Evolutionary conservation across 73 alveolate species (phyloP), one percentile per base, ranked within the genome.

Genomic region (Effrenium voratum): DNA sequence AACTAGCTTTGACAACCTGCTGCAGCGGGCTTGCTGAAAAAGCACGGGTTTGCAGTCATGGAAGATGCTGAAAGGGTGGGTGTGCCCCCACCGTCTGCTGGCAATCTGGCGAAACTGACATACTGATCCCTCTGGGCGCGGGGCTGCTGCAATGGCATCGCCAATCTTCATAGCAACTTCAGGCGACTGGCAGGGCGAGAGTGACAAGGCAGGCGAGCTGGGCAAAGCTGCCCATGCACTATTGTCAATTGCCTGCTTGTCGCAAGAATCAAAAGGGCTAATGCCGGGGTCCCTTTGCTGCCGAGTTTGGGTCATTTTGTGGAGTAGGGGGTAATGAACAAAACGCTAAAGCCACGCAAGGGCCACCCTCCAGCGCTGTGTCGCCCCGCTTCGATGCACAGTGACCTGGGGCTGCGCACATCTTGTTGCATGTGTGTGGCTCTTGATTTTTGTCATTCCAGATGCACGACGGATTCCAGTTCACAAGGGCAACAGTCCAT

Each of bases 81-180:
- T n/a, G n/a, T n/a, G n/a, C n/a, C n/a, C n/a, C n/a, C n/a, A n/a
- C n/a, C n/a, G n/a, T n/a, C n/a, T n/a, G n/a, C n/a, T n/a, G n/a
- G n/a, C n/a, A n/a, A n/a, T n/a, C n/a, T n/a, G n/a, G n/a, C n/a
- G n/a, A n/a, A n/a, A n/a, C n/a, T n/a, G n/a, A n/a, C n/a, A n/a
- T n/a, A n/a, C n/a, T n/a, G n/a, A n/a, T n/a, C n/a, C n/a, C n/a
- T n/a, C n/a, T n/a, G n/a, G n/a, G n/a, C 10, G 28, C 82, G 19
- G 82, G 19, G 6, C 97, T 5, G 97, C 88, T 32, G 97, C 97
- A 90, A 90, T 68, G 59, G 97, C 97, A 30, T 90, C 97, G n/a
- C 97, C 97, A 47, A 90, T 90, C 88, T 66, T 76, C 72, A 90
- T 76, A 34, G 97, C 97, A 3, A 43, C 97, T 90, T 90, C 97